Evolutionary conservation across 23 red algal genomes (phyloP), one percentile per base, ranked within the genome.

Genomic region (Agarophyton chilense): DNA sequence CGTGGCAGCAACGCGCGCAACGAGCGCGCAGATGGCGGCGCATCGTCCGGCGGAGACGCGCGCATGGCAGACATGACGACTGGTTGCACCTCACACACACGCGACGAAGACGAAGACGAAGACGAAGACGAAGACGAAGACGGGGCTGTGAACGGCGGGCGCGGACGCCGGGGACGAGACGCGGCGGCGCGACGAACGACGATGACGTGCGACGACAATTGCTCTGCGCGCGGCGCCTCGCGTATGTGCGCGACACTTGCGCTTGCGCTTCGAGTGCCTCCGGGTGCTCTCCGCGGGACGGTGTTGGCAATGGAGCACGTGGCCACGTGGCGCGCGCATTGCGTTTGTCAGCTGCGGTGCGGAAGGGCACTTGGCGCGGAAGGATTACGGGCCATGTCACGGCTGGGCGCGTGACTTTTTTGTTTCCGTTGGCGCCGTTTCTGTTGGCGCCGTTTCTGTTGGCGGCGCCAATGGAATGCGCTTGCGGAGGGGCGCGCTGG

Each of bases 261-360:
- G n/a, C n/a, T n/a, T n/a, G n/a, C n/a, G n/a, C n/a, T 34, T 40
- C 11, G 35, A 1, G 7, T 9, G 35, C 65, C 14, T 21, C 34
- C 13, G n/a, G 11, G 26, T 72, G 65, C 65, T 40, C 36, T 44
- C 34, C 65, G 65, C 36, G n/a, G n/a, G n/a, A n/a, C n/a, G n/a
- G n/a, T n/a, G n/a, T n/a, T n/a, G n/a, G n/a, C 62, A 19, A 2
- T 10, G 17, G 2, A 17, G n/a, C 4, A 2, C 65, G 65, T 72
- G 65, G 65, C 65, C 65, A 72, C 65, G 65, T 72, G 65, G 65
- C 62, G 62, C 32, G 65, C 18, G 61, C 22, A 49, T 14, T n/a
- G n/a, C 9, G 9, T 49, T 54, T 54, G 51, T 54, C 51, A 54
- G 51, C 14, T n/a, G n/a, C n/a, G n/a, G n/a, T n/a, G n/a, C n/a